Evolutionary conservation across 176 grass and related monocot genomes (phyloP).

Genomic region (Zea mays): Zm-B73-REFERENCE-NAM-5.0 NC_050097.1:16215001-16215500

Average conservation of each 20-base stretch:
- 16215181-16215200: not conserved
- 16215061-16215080: not conserved
- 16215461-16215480: not conserved
- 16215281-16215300: not conserved
- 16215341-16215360: not conserved
- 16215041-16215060: not conserved
- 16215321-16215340: constrained; percentile 14
- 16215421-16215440: not conserved
- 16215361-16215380: not conserved
- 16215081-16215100: not conserved
- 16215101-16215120: not conserved
- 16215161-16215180: not conserved
- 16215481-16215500: not conserved
- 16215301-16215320: not conserved
- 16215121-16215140: not conserved
- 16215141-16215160: not conserved
- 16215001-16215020: not conserved
- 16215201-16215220: not conserved
- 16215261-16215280: constrained; percentile 5
- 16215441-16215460: not conserved
- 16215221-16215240: constrained; percentile 1
- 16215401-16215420: not conserved
- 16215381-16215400: not conserved
- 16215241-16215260: not conserved
- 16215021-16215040: not conserved